These are phyloP conservation scores for Pythium monospermum DNA, from an alignment of 352 stramenopile genomes.

Conservation along the genomic window DNA sequence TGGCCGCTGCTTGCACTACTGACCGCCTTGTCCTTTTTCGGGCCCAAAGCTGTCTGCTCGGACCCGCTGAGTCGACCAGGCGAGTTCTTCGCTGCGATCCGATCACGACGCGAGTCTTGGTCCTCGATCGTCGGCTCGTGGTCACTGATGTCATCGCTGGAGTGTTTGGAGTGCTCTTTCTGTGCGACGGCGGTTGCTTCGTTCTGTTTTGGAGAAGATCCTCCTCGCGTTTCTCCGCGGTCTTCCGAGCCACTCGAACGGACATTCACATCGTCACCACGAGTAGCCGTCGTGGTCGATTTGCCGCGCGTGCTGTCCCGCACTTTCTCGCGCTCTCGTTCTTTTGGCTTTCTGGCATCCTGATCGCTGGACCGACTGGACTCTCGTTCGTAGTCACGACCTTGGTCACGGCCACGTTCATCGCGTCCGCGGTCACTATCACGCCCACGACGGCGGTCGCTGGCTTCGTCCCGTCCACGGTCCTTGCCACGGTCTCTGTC, in stretches of 20 bases:
- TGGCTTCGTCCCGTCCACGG: background rate
- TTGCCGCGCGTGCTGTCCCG: background rate
- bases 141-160: no score
- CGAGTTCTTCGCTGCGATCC: no score
- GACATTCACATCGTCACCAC: no score
- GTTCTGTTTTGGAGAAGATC: no score
- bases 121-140: no score
- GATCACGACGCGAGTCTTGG: no score
- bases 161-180: no score
- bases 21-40: constrained; percentile 19
- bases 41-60: no score
- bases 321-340: background rate
- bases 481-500: background rate
- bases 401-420: constrained; percentile 1
- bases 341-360: background rate
- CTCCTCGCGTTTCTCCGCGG: no score
- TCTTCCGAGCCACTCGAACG: no score
- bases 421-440: background rate
- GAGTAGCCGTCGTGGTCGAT: background rate
- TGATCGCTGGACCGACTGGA: background rate
- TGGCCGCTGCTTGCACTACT: constrained; percentile 2
- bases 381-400: background rate
- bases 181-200: no score
- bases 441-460: background rate
- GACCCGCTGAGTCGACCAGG: no score